These are phyloP conservation scores for Pelargonium fulgidum DNA, from an alignment of 441 rosid species.

Conservation along the genomic window DNA sequence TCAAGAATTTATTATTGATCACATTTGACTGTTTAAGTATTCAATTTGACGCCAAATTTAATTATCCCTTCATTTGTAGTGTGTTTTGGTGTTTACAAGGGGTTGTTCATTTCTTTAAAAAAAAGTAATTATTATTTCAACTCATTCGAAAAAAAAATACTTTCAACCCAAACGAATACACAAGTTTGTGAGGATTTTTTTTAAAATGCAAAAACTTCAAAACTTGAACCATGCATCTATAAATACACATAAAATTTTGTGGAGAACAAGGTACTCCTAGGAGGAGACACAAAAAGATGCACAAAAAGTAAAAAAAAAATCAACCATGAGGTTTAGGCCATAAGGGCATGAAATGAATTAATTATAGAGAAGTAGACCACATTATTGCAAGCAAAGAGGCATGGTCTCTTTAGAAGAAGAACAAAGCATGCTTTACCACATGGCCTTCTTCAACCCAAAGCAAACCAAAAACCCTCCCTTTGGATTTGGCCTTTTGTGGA, in stretches of 20 bases:
- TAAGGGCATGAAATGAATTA: constrained; percentile 9
- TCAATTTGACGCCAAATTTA: no score
- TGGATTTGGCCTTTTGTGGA: background rate
- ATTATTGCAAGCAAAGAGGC: constrained; percentile 85
- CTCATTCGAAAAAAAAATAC: no score
- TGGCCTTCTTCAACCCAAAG: constrained; percentile 31
- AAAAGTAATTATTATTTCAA: no score
- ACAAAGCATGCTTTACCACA: constrained; percentile 70
- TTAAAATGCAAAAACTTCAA: no score
- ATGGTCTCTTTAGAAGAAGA: constrained; percentile 71
- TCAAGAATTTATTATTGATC: no score
- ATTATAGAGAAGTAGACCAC: constrained; percentile 41
- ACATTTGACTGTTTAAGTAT: no score
- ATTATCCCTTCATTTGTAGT: no score
- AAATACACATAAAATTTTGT: background rate
- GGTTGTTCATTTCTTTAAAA: no score
- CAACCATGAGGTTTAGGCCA: constrained; percentile 19
- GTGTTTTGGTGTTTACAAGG: no score
- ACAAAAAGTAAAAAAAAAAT: background rate
- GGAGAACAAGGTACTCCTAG: background rate
- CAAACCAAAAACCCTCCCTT: constrained; percentile 17
- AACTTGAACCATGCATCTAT: background rate
- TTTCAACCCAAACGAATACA: no score
- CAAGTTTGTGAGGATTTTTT: no score
- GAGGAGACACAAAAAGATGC: constrained; percentile 5